Base-by-base conservation (phyloP, 768 basidiomycete species). In the Rhizopogon vinicolor region DNA sequence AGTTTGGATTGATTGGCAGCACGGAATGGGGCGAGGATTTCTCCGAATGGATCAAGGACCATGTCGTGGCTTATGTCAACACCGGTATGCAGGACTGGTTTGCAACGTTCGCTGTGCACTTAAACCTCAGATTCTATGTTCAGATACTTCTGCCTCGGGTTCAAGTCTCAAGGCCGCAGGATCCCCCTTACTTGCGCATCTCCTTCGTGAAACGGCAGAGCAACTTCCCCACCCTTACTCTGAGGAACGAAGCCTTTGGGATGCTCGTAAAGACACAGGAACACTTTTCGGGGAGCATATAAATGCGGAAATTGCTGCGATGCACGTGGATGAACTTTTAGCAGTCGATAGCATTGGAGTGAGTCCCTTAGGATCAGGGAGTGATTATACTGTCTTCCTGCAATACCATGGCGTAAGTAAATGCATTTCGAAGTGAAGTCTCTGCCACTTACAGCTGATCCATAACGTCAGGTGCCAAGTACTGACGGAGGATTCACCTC, bases 141-240 rank as follows among this genome's bases (percentile, higher is more conserved):
- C 52, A 73, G 82, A 83, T 57, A 69, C 69, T 7, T 76, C 84
- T 14, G 83, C 77, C 10, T 66, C 75, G 2, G 82, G 79, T 3
- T 78, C 80, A n/a, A 72, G 73, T 18, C 82, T 81, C 68, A 60
- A 62, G 10, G 74, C 78, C n/a, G 46, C 64, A 33, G 89, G 80
- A 25, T 93, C 91, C 0, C 94, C 94, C 7, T 92, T 91, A 2
- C 80, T 98, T 2, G 85, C 91, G 0, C 83, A 89, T 61, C 74
- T 97, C 39, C 72, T 97, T 46, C 81, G 79, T 41, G 62, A 77
- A 41, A 81, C 83, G 3, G 92, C 93, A 0, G 71, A 84, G 43
- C 81, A 86, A 55, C 69, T 95, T 33, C 80, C 86, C 13, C 91
- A 94, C 64, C 91, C 91, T 1, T 85, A 85, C 1, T 74, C 79